These are phyloP conservation scores for Fraxinus americana DNA, from an alignment of 257 asterid species.

Conservation along the genomic window DNA sequence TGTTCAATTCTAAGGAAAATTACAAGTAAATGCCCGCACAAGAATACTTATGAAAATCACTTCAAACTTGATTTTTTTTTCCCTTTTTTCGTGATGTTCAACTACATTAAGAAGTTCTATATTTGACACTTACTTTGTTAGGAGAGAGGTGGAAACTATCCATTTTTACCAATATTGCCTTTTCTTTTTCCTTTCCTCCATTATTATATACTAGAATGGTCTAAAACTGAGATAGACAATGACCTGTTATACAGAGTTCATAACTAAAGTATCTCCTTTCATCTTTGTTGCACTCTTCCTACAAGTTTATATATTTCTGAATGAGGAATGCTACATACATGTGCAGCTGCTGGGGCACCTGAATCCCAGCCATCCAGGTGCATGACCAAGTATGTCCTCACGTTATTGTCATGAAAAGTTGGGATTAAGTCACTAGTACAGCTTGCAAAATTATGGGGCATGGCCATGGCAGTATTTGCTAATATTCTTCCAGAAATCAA, in stretches of 20 bases:
- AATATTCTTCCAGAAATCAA: not conserved
- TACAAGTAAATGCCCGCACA: not conserved
- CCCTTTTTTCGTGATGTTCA: not conserved
- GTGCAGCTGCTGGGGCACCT: too few species aligned
- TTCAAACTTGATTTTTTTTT: not conserved
- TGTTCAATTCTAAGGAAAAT: not conserved
- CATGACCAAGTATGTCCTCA: too few species aligned
- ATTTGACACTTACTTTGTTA: too few species aligned
- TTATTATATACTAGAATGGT: not conserved
- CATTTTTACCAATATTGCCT: not conserved
- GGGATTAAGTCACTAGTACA: not conserved
- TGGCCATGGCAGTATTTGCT: not conserved
- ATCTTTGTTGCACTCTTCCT: not conserved
- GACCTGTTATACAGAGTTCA: too few species aligned
- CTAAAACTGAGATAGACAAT: too few species aligned
- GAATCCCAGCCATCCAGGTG: too few species aligned
- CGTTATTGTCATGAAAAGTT: not conserved
- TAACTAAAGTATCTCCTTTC: not conserved
- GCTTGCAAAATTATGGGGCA: not conserved
- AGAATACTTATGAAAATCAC: not conserved
- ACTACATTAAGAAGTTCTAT: not conserved
- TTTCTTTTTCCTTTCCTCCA: not conserved
- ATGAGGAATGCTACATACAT: not conserved
- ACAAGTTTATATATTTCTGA: not conserved
- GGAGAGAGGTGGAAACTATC: not conserved